phyloP scores from a whole-genome alignment of 495 filamentous ascomycete species.

The Aspergillus sclerotioniger region DNA sequence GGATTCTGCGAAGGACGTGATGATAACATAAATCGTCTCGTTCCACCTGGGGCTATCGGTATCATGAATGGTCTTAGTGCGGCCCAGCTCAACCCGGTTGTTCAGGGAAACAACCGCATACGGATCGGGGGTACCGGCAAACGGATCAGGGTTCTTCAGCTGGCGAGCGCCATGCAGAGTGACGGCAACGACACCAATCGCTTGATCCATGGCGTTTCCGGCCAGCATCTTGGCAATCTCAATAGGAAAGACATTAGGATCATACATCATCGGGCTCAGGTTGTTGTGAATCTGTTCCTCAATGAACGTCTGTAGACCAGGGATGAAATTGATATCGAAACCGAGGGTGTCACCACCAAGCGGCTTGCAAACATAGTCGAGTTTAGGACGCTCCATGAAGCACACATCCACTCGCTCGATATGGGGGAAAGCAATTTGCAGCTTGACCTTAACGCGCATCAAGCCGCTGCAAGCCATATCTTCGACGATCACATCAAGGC shows the following conservation, averaged over 20 bases:
- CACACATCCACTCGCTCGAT: constrained; percentile 89
- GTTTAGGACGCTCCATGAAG: constrained; percentile 71
- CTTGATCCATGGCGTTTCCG: constrained; percentile 91
- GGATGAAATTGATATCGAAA: constrained; percentile 99
- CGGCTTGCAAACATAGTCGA: constrained; percentile 97
- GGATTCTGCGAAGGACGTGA: constrained; percentile 83
- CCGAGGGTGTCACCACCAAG: constrained; percentile 92
- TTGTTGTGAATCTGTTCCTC: constrained; percentile 93
- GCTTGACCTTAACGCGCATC: constrained; percentile 96
- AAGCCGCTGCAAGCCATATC: constrained; percentile 92
- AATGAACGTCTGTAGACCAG: constrained; percentile 89
- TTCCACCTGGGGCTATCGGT: constrained; percentile 89
- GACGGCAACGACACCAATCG: constrained; percentile 89
- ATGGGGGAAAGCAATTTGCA: constrained; percentile 93
- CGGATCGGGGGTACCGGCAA: constrained; percentile 90
- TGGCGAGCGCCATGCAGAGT: constrained; percentile 88
- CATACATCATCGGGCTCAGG: constrained; percentile 93
- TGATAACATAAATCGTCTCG: constrained; percentile 91
- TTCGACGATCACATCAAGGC: constrained; percentile 95
- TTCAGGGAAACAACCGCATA: constrained; percentile 89
- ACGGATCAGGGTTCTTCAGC: constrained; percentile 91
- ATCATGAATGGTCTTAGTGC: constrained; percentile 85
- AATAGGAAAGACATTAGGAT: constrained; percentile 95
- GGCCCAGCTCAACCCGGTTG: constrained; percentile 70
- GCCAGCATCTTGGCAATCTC: constrained; percentile 98